These are phyloP conservation scores for Dendrobium huoshanense DNA, from an alignment of 106 monocot species.

Conservation along the genomic window DNA sequence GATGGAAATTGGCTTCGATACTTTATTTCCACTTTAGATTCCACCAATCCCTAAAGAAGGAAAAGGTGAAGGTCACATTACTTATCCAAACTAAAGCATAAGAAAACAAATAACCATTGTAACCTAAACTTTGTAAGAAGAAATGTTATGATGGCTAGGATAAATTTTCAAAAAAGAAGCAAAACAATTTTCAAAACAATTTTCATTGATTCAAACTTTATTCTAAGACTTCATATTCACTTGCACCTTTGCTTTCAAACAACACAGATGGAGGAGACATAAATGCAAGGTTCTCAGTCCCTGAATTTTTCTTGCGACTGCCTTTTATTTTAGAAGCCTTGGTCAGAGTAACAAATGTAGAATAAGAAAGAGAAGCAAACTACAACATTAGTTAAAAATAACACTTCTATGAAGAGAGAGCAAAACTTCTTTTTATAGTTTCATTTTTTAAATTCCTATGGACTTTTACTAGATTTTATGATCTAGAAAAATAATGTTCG, in stretches of 20 bases:
- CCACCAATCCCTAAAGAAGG: conserved; percentile 48
- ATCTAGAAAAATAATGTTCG: not conserved
- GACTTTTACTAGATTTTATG: not conserved
- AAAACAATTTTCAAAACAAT: not conserved
- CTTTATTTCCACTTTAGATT: conserved; percentile 43
- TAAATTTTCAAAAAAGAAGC: not conserved
- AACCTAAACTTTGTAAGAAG: not conserved
- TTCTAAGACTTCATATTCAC: not conserved
- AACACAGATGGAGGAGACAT: not conserved
- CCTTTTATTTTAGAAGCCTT: not conserved
- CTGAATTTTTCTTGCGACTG: not conserved
- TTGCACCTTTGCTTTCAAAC: not conserved
- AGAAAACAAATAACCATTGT: not conserved
- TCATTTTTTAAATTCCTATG: not conserved
- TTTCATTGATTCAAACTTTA: not conserved
- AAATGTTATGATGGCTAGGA: not conserved
- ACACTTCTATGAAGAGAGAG: not conserved
- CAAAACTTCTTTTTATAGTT: not conserved
- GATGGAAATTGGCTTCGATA: conserved; percentile 6
- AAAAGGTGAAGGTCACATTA: not conserved
- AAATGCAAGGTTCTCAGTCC: not conserved
- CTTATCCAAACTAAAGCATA: not conserved
- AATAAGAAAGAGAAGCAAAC: not conserved
- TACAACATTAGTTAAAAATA: not conserved
- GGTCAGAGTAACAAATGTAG: not conserved